Evolutionary conservation across 495 filamentous ascomycete genomes (phyloP), one percentile per base, ranked within the genome.

Genomic region (Parmelia sp.): DNA sequence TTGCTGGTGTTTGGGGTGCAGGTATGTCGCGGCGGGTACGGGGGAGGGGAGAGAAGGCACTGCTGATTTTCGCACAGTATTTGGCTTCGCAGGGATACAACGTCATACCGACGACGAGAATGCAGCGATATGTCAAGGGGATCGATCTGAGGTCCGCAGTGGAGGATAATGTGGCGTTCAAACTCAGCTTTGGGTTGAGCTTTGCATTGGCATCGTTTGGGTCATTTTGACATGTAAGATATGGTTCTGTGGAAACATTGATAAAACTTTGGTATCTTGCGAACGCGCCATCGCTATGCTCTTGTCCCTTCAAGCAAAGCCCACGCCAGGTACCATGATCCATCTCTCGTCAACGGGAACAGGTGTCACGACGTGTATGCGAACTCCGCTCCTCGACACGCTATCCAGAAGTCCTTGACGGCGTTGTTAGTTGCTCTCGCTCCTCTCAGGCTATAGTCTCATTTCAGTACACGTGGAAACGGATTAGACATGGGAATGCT

Each of bases 161-260:
- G 62, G 82, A 83, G 66, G 80, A 86, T 63, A 82, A 92, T 71
- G 78, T 83, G 25, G 86, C 87, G 0, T 90, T 95, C 71, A 94
- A 92, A 79, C 69, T 93, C 12, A 86, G 84, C 45, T 93, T 94
- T 70, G 90, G 88, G 14, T 67, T 78, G 8, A 88, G 88, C 36
- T 93, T 94, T 80, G 85, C 86, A 17, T 75, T 94, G 69, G 90
- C 89, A 40, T 88, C 87, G 1, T 90, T 94, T 77, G 84, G 77
- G 63, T 74, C 76, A 58, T 81, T 83, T 59, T 81, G 71, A 61
- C 53, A 56, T 37, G 60, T 58, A 45, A 61, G 37, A 56, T 64
- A 42, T 21, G 27, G 42, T 39, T n/a, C 1, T 27, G 44, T 29
- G 39, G 27, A 62, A 55, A 29, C 31, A 55, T 21, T 33, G 42